These are phyloP conservation scores for Papilionanthe hybrid DNA, from an alignment of 116 monocot genomes.

Conservation along the genomic window DNA sequence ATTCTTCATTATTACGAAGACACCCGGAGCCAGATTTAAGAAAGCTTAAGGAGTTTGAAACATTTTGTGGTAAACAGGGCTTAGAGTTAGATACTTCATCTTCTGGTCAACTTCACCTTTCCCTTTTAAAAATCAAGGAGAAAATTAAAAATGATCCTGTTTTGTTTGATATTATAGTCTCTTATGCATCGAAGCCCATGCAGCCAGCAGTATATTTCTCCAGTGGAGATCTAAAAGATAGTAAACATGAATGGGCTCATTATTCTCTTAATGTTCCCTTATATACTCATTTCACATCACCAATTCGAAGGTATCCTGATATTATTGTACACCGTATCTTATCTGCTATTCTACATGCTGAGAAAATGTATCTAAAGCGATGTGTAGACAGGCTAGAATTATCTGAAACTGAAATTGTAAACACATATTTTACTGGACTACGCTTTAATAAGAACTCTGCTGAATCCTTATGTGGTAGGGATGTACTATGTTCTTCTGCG, in stretches of 20 bases:
- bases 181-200: constrained; percentile 84
- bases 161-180: constrained; percentile 68
- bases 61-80: constrained; percentile 75
- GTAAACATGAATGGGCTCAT: constrained; percentile 79
- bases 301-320: constrained; percentile 89
- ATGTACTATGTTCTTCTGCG: constrained; percentile 51
- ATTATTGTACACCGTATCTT: constrained; percentile 85
- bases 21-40: constrained; percentile 82
- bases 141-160: constrained; percentile 67
- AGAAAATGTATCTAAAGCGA: constrained; percentile 47
- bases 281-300: constrained; percentile 95
- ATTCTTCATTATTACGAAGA: constrained; percentile 69
- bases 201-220: constrained; percentile 81
- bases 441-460: constrained; percentile 49
- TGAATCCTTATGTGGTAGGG: constrained; percentile 51
- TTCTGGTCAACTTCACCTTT: constrained; percentile 64
- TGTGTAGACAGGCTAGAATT: constrained; percentile 10
- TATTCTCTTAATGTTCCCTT: constrained; percentile 69
- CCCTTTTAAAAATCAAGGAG: constrained; percentile 63
- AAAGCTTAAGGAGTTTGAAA: constrained; percentile 86
- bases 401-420: background rate
- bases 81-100: constrained; percentile 78
- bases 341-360: constrained; percentile 69
- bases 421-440: constrained; percentile 50
- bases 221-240: constrained; percentile 60